Evolutionary conservation across 768 basidiomycete genomes (phyloP).

Genomic region (Fomitopsis pulvina): DNA sequence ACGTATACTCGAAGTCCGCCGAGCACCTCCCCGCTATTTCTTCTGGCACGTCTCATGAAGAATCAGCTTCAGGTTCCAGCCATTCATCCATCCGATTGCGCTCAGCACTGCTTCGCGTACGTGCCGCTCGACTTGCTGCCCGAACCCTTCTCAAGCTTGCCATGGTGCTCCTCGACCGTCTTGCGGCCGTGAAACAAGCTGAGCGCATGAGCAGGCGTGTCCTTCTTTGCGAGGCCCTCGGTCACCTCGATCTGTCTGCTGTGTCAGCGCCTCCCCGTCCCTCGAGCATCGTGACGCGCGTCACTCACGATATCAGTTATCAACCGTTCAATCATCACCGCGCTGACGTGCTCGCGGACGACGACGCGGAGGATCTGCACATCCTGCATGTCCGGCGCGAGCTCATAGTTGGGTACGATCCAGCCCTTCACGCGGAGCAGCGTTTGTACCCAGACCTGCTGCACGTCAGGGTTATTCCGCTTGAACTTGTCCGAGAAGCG

Average conservation of each 20-base stretch:
- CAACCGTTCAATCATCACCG: conserved; percentile 46
- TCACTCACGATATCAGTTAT: conserved; percentile 59
- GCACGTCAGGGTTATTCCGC: conserved; percentile 43
- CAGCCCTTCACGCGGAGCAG: conserved; percentile 42
- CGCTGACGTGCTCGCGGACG: conserved; percentile 47
- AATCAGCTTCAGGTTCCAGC: too few relatives aligned
- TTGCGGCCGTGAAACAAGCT: conserved; percentile 29
- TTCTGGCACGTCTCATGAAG: too few relatives aligned
- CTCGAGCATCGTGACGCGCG: neutral
- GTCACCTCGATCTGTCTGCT: conserved; percentile 52
- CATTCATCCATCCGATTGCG: neutral
- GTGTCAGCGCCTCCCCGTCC: neutral
- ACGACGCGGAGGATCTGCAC: conserved; percentile 60
- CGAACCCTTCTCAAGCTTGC: conserved; percentile 42
- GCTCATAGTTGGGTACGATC: conserved; percentile 58
- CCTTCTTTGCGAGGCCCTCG: conserved; percentile 42
- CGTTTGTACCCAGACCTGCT: conserved; percentile 53
- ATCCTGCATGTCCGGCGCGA: conserved; percentile 43
- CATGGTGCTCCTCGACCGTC: conserved; percentile 34
- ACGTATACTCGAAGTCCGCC: too few relatives aligned
- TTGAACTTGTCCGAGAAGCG: conserved; percentile 49
- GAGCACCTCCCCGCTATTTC: too few relatives aligned
- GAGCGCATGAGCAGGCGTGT: conserved; percentile 48
- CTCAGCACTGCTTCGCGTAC: conserved; percentile 61
- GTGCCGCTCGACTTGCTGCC: conserved; percentile 50